Conservation (phyloP, 1,284 basidiomycete genomes). For the Cystobasidiaceae sp. region DNA sequence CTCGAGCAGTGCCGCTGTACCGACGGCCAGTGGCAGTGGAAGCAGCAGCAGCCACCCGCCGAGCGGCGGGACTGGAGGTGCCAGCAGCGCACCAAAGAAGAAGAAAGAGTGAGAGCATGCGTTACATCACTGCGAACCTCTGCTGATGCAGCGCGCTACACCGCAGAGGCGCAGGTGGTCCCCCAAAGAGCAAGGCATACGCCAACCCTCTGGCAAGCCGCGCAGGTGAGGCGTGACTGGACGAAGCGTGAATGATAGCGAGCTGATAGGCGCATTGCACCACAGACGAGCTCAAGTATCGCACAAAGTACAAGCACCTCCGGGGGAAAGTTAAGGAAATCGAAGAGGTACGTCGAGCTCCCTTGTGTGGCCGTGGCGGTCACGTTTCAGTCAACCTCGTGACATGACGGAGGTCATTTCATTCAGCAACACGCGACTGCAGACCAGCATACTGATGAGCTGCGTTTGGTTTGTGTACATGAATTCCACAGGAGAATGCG, state of each 20-base stretch:
- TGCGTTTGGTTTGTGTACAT: background rate
- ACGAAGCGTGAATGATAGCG: background rate
- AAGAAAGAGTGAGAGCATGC: too few relatives aligned
- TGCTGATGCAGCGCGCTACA: too few relatives aligned
- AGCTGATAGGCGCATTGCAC: background rate
- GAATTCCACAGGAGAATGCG: constrained; percentile 43
- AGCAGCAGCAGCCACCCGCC: too few relatives aligned
- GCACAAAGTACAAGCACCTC: constrained; percentile 80
- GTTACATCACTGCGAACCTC: background rate
- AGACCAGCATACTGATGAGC: background rate
- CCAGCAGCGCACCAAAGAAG: too few relatives aligned
- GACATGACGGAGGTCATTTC: constrained; percentile 8
- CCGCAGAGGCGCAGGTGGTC: constrained; percentile 11
- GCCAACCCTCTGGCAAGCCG: constrained; percentile 17
- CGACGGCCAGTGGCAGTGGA: background rate
- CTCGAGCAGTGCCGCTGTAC: background rate
- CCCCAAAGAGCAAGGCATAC: constrained; percentile 21
- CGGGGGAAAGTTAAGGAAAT: constrained; percentile 84
- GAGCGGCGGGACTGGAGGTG: too few relatives aligned
- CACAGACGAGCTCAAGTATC: constrained; percentile 80
- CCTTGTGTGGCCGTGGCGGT: background rate
- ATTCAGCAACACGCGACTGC: too few relatives aligned
- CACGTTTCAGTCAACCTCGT: background rate
- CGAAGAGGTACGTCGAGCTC: constrained; percentile 58
- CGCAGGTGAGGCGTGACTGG: background rate